Evolutionary conservation across 495 filamentous ascomycete species (phyloP), one percentile per base, ranked within the genome.

Genomic region (Lindgomyces ingoldianus): DNA sequence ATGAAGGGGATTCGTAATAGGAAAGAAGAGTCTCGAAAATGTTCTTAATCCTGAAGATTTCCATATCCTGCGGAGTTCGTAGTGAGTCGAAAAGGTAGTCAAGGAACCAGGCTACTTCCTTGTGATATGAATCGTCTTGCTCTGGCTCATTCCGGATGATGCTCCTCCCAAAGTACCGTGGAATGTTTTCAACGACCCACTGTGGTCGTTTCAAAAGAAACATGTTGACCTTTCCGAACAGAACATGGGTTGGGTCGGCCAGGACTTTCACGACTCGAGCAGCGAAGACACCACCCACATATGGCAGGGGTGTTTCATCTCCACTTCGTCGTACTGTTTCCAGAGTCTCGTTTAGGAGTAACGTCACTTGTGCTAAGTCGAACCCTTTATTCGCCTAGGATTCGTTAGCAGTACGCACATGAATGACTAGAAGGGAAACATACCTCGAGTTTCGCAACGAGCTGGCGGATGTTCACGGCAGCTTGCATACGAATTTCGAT

Each of bases 211-310:
- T 85, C 41, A 88, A 87, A 46, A 98, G 83, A 73, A 93, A 93
- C 22, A 81, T 80, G 78, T 96, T 96, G 78, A 93, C 78, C 70
- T 96, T 96, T 27, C 85, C 82, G 70, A 96, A 98, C 39, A 98
- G 81, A 62, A 85, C 85, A 69, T 96, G 90, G 45, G 89, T 78
- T 9, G 94, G 93, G 62, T 93, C 86, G 1, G 78, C 80, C 24
- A 95, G 76, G 19, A 96, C 84, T 1, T 80, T 72, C 9, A 92
- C 76, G 16, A 85, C 85, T 59, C 83, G 83, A 36, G 87, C 82
- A 21, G 91, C 86, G 67, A 95, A 94, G 44, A 88, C 83, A 6
- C 86, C 83, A 2, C 89, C 81, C 8, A 91, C 81, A 73, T 87
- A 89, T 1, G 91, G 88, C 9, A 96, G 74, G 2, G 90, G 85